A percentile compares a stretch with the other conserved stretches of the same genome.
These are phyloP conservation scores for Tranzscheliella williamsii DNA, from an alignment of 1,284 basidiomycete species.

Conservation along the genomic window DNA sequence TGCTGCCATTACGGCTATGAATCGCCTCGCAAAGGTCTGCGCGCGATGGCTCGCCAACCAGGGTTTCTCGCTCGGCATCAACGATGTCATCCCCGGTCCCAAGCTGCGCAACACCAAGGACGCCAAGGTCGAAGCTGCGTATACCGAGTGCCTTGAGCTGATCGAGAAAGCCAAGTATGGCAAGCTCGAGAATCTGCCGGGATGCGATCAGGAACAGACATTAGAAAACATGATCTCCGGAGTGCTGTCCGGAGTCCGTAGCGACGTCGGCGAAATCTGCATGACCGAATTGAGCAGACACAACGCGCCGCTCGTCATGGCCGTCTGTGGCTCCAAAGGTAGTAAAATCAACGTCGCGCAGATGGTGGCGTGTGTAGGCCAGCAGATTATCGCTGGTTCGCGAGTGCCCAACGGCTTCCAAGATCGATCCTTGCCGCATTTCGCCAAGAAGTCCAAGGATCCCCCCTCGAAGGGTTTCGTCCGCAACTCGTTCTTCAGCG, in stretches of 20 bases:
- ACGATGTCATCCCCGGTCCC: conserved; percentile 95
- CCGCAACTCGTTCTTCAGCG: conserved; percentile 90
- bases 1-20: conserved; percentile 94
- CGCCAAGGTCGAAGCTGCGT: conserved; percentile 82
- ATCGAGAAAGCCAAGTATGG: conserved; percentile 90
- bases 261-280: conserved; percentile 94
- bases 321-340: conserved; percentile 96
- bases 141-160: conserved; percentile 81
- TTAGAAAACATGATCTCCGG: conserved; percentile 93
- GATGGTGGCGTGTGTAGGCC: conserved; percentile 99
- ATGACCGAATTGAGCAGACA: conserved; percentile 95
- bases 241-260: conserved; percentile 89
- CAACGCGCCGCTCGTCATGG: conserved; percentile 98
- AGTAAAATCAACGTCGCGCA: conserved; percentile 99
- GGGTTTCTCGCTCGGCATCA: conserved; percentile 97
- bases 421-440: conserved; percentile 96
- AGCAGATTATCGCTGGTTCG: conserved; percentile 96
- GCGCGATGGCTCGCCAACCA: conserved; percentile 95
- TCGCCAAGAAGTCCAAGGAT: conserved; percentile 94
- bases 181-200: conserved; percentile 90
- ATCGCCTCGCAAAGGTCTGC: conserved; percentile 89
- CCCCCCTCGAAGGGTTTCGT: conserved; percentile 99
- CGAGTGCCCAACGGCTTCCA: conserved; percentile 99
- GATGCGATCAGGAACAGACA: conserved; percentile 95
- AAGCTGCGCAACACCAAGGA: conserved; percentile 81